phyloP scores from a whole-genome alignment of 2,329 filamentous ascomycete species.

The Coniosporium tulheliwenetii region DNA sequence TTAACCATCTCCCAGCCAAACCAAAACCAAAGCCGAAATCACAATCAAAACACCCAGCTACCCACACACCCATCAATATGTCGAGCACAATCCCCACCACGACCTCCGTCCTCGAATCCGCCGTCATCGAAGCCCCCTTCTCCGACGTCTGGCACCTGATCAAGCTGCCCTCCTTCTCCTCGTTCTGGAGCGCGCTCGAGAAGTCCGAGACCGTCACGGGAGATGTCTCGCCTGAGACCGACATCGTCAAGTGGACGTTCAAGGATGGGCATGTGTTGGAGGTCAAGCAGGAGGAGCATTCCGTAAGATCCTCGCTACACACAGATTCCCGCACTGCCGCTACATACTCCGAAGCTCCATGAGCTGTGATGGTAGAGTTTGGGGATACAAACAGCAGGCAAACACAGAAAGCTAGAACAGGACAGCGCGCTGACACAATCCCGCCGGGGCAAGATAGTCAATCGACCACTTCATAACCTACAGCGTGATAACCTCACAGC shows the following conservation, averaged over 20 bases:
- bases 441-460: slow-evolving; percentile 23
- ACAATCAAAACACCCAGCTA: background rate
- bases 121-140: slow-evolving; percentile 53
- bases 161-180: slow-evolving; percentile 54
- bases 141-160: slow-evolving; percentile 57
- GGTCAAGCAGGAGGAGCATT: slow-evolving; percentile 65
- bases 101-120: slow-evolving; percentile 49
- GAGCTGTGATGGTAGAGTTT: no score
- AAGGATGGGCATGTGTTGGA: slow-evolving; percentile 53
- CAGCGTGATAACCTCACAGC: slow-evolving; percentile 51
- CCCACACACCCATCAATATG: slow-evolving; percentile 4
- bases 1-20: no score
- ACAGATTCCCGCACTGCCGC: slow-evolving; percentile 1
- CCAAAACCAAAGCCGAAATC: no score
- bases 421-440: background rate
- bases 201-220: slow-evolving; percentile 44
- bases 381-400: no score
- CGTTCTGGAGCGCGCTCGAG: slow-evolving; percentile 50
- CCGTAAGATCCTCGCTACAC: slow-evolving; percentile 28
- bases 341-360: background rate
- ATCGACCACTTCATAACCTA: slow-evolving; percentile 66
- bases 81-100: slow-evolving; percentile 42
- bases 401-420: background rate
- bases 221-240: slow-evolving; percentile 40
- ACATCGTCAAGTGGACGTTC: slow-evolving; percentile 55